Conservation (phyloP, 2,329 filamentous ascomycete species). For the Pseudocercospora musae region DNA sequence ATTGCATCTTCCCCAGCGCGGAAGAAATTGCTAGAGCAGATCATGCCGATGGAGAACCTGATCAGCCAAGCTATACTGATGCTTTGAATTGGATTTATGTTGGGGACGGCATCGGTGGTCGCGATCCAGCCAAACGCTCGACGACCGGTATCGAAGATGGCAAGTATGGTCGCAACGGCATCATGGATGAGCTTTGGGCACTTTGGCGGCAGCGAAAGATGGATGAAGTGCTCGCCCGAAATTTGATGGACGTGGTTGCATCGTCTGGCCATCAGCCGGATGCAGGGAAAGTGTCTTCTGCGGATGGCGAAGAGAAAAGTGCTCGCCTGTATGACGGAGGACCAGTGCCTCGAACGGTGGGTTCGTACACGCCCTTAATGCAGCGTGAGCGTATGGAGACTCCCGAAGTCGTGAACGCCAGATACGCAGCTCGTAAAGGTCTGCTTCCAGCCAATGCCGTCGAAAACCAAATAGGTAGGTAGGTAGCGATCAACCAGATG, state of each 20-base stretch:
- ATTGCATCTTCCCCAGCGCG: constrained; percentile 75
- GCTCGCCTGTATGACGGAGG: constrained; percentile 59
- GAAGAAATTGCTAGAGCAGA: constrained; percentile 41
- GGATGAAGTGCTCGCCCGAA: constrained; percentile 77
- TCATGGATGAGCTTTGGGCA: constrained; percentile 75
- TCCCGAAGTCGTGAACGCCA: constrained; percentile 61
- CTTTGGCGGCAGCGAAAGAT: constrained; percentile 83
- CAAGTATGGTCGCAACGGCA: constrained; percentile 62
- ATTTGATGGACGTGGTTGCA: constrained; percentile 64
- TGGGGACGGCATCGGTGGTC: constrained; percentile 57
- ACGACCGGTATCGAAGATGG: constrained; percentile 46
- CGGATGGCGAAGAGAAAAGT: constrained; percentile 32
- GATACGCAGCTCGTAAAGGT: constrained; percentile 54
- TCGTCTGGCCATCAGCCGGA: constrained; percentile 33
- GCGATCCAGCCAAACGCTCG: constrained; percentile 30
- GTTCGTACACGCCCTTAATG: constrained; percentile 57
- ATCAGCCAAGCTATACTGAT: constrained; percentile 49
- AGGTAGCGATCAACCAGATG: not conserved
- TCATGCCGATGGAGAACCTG: constrained; percentile 37
- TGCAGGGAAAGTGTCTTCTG: constrained; percentile 3
- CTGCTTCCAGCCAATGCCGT: constrained; percentile 23
- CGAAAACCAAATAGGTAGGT: constrained; percentile 18
- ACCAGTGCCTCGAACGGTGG: constrained; percentile 51
- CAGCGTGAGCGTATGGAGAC: constrained; percentile 55
- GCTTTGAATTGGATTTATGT: constrained; percentile 74